These are phyloP conservation scores for Leishmania gerbilli DNA, from an alignment of 208 protist species.

Conservation along the genomic window DNA sequence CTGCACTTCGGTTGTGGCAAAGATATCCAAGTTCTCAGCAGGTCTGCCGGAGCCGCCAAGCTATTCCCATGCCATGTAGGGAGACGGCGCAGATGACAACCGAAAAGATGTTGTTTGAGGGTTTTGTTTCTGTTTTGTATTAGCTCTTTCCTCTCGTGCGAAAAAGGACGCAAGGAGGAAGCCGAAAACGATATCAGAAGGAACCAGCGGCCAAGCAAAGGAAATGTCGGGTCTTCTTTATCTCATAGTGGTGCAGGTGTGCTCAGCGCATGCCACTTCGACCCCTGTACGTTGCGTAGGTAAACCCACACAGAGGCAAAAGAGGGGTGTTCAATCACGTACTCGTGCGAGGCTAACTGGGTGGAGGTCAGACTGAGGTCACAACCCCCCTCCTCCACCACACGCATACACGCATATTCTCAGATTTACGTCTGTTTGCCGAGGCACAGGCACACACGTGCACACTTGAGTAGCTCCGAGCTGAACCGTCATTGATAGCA, in stretches of 20 bases:
- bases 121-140: background rate
- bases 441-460: background rate
- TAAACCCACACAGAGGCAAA: background rate
- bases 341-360: background rate
- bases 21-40: constrained; percentile 39
- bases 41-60: constrained; percentile 42
- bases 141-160: background rate
- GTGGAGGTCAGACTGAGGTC: background rate
- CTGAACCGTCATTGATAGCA: background rate
- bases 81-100: background rate
- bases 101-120: background rate
- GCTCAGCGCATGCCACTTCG: background rate
- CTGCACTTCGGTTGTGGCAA: constrained; percentile 45
- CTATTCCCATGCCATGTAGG: constrained; percentile 28
- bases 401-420: background rate
- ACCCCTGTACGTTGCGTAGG: background rate
- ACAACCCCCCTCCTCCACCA: background rate
- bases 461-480: background rate
- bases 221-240: background rate
- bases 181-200: background rate
- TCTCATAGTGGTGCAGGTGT: background rate
- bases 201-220: background rate
- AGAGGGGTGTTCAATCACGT: background rate
- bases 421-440: background rate
- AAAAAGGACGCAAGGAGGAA: background rate